Conservation (phyloP, 768 basidiomycete genomes). For the Cyathus striatus region DNA sequence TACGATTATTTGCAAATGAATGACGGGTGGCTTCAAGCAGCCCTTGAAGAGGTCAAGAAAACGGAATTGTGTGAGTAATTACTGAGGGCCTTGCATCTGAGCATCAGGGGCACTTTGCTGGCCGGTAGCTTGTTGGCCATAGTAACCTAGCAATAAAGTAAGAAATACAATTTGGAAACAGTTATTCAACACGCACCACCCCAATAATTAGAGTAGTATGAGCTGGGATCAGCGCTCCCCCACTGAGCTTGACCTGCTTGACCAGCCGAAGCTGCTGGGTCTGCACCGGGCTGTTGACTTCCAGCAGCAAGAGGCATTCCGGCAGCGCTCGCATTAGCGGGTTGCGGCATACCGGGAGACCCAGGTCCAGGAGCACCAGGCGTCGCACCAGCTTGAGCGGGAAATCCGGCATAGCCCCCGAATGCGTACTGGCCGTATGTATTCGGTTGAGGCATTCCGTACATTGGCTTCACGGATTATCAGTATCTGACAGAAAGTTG, state of each 20-base stretch:
- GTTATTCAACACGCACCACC: conserved; percentile 54
- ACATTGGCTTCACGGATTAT: conserved; percentile 62
- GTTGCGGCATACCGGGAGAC: conserved; percentile 56
- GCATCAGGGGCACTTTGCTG: conserved; percentile 57
- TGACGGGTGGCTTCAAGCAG: conserved; percentile 13
- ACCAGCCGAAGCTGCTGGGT: conserved; percentile 46
- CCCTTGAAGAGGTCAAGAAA: conserved; percentile 10
- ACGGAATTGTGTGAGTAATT: conserved; percentile 11
- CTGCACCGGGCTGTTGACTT: conserved; percentile 52
- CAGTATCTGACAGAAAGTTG: conserved; percentile 3
- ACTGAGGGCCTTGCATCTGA: conserved; percentile 43
- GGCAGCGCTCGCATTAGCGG: conserved; percentile 45
- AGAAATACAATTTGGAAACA: conserved; percentile 1
- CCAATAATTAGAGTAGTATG: conserved; percentile 82
- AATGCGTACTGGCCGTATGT: conserved; percentile 80
- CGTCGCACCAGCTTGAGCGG: conserved; percentile 48
- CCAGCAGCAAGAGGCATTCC: conserved; percentile 51
- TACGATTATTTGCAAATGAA: conserved; percentile 23
- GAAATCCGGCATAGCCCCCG: conserved; percentile 68
- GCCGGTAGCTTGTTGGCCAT: conserved; percentile 64
- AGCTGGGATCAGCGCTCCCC: conserved; percentile 68
- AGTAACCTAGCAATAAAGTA: conserved; percentile 55
- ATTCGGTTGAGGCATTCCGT: conserved; percentile 82
- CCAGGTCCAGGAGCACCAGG: conserved; percentile 43
- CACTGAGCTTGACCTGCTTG: conserved; percentile 72